phyloP scores from a whole-genome alignment of 2,329 filamentous ascomycete species.

The Epichloe amarillans region DNA sequence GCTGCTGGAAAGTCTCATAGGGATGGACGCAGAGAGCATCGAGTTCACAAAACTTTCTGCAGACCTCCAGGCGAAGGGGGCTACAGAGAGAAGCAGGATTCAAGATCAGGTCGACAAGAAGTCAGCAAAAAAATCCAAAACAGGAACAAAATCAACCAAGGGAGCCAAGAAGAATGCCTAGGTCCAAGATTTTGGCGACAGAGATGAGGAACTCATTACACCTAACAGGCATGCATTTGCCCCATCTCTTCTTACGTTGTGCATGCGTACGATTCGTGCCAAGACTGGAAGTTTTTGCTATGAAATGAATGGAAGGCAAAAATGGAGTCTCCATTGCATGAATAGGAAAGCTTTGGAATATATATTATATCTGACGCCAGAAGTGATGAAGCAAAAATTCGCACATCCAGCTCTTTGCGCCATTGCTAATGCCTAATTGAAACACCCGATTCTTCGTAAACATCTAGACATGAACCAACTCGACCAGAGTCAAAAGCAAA shows the following conservation, averaged over 20 bases:
- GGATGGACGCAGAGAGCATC: conserved; percentile 62
- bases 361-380: background rate
- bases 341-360: background rate
- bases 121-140: conserved; percentile 38
- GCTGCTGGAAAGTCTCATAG: conserved; percentile 76
- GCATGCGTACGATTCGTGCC: too few species aligned
- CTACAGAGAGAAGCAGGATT: conserved; percentile 57
- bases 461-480: too few species aligned
- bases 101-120: conserved; percentile 71
- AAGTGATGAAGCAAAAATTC: background rate
- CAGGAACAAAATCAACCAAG: background rate
- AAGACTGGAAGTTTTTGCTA: too few species aligned
- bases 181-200: background rate
- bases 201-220: background rate
- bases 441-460: background rate
- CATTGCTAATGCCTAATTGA: background rate
- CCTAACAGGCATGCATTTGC: too few species aligned
- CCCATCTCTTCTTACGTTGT: too few species aligned
- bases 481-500: too few species aligned
- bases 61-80: conserved; percentile 54
- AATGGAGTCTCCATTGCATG: background rate
- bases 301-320: background rate
- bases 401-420: background rate
- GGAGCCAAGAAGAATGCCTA: conserved; percentile 1
- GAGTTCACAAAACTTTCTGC: conserved; percentile 56